Percentiles rank a stretch among this genome's conserved stretches.
These are phyloP conservation scores for Lonicera japonica DNA, from an alignment of 129 eudicot genomes.

Conservation along the genomic window DNA sequence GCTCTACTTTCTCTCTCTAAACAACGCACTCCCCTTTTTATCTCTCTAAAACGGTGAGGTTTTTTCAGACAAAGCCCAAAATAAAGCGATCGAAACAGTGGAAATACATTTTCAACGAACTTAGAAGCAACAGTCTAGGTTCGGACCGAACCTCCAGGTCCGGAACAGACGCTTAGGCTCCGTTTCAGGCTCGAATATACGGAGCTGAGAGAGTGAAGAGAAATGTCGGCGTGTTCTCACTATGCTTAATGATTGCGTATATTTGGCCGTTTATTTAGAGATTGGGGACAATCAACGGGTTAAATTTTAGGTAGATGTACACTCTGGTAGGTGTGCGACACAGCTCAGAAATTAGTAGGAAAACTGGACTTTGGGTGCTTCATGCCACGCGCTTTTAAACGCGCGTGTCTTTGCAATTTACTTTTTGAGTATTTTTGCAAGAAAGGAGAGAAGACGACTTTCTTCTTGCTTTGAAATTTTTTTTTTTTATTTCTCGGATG, in stretches of 20 bases:
- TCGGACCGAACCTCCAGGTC: constrained; percentile 15
- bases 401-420: not conserved
- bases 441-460: not conserved
- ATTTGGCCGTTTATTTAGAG: constrained; percentile 12
- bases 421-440: constrained; percentile 1
- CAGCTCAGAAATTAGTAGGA: not conserved
- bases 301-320: not conserved
- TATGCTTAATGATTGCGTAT: not conserved
- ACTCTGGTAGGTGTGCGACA: not conserved
- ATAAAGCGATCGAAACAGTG: constrained; percentile 26
- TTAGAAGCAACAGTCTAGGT: constrained; percentile 6
- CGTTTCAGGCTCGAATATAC: constrained; percentile 14
- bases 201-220: constrained; percentile 7
- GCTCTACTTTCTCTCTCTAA: too few species aligned
- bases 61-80: constrained; percentile 27
- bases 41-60: constrained; percentile 17
- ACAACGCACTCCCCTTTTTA: constrained; percentile 1
- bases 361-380: not conserved
- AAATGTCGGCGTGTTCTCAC: constrained; percentile 15
- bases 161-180: constrained; percentile 22
- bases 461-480: not conserved
- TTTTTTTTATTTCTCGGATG: constrained; percentile 4
- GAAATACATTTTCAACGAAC: constrained; percentile 18
- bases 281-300: constrained; percentile 16
- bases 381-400: not conserved